These are phyloP conservation scores for Hypoxylon fuscum DNA, from an alignment of 495 filamentous ascomycete species.

Conservation along the genomic window DNA sequence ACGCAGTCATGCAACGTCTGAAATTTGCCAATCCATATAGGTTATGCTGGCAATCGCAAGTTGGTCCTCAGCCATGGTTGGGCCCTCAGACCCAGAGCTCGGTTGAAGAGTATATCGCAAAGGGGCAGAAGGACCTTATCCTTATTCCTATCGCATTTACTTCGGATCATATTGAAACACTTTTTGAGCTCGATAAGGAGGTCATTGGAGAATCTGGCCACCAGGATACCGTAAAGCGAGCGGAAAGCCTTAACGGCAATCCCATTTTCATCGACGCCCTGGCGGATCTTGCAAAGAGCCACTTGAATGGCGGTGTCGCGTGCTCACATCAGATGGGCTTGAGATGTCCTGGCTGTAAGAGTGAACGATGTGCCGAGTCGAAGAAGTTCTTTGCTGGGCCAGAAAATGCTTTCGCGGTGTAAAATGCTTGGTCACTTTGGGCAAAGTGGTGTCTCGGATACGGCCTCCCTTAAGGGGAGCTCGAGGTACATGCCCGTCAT, in stretches of 20 bases:
- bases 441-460: not conserved
- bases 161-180: slow-evolving; percentile 97
- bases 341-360: slow-evolving; percentile 93
- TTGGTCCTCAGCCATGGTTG: slow-evolving; percentile 94
- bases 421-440: not conserved
- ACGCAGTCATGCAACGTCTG: slow-evolving; percentile 93
- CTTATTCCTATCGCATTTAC: slow-evolving; percentile 98
- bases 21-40: slow-evolving; percentile 88
- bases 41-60: slow-evolving; percentile 97
- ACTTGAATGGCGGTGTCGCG: slow-evolving; percentile 73
- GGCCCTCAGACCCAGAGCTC: slow-evolving; percentile 92
- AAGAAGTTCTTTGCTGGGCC: slow-evolving; percentile 89
- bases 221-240: slow-evolving; percentile 81
- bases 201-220: slow-evolving; percentile 91
- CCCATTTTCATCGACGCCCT: slow-evolving; percentile 91
- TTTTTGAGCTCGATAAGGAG: slow-evolving; percentile 95
- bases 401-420: slow-evolving; percentile 41
- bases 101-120: slow-evolving; percentile 86
- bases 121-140: slow-evolving; percentile 89
- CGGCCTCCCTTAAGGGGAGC: not conserved
- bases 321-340: slow-evolving; percentile 85
- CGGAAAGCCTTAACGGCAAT: slow-evolving; percentile 92
- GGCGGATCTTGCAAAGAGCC: slow-evolving; percentile 82
- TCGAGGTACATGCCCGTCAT: no score
- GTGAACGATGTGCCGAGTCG: slow-evolving; percentile 85